phyloP scores from a whole-genome alignment of 192 early-diverging fungal genomes.

The Rhizophagus sp. region DNA sequence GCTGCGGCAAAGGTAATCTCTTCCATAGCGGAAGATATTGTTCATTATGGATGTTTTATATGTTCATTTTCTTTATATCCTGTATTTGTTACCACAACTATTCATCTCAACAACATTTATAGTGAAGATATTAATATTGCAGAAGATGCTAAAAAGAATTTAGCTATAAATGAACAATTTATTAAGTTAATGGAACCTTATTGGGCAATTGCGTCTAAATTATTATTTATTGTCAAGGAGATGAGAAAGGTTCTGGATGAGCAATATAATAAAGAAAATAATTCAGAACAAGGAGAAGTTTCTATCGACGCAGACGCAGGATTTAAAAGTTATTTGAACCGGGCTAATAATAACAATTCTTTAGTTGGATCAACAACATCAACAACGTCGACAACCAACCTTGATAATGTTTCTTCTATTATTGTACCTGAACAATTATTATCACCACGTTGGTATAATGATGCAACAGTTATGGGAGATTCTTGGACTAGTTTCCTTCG shows the following conservation, averaged over 20 bases:
- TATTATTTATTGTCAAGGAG: constrained; percentile 13
- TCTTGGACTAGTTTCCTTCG: constrained; percentile 14
- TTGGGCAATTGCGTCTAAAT: constrained; percentile 57
- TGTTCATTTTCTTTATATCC: constrained; percentile 52
- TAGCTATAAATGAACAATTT: constrained; percentile 46
- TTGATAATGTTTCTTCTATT: background rate
- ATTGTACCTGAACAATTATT: background rate
- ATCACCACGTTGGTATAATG: constrained; percentile 3
- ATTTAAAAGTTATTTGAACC: constrained; percentile 4
- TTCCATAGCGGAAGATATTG: constrained; percentile 40
- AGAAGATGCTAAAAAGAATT: constrained; percentile 39
- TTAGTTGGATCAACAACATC: background rate
- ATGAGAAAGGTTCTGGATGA: background rate
- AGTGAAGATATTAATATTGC: constrained; percentile 39
- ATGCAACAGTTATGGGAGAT: background rate
- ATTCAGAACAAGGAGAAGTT: background rate
- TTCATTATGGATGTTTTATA: constrained; percentile 31
- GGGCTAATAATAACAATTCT: background rate
- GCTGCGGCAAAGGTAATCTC: constrained; percentile 45
- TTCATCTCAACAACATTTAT: constrained; percentile 52
- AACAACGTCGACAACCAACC: too few species aligned
- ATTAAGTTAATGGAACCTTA: constrained; percentile 45
- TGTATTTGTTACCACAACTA: constrained; percentile 52
- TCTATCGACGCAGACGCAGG: background rate
- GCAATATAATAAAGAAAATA: background rate